phyloP scores from a whole-genome alignment of 306 rosid genomes.

The Sphenostylis stenocarpa region DNA sequence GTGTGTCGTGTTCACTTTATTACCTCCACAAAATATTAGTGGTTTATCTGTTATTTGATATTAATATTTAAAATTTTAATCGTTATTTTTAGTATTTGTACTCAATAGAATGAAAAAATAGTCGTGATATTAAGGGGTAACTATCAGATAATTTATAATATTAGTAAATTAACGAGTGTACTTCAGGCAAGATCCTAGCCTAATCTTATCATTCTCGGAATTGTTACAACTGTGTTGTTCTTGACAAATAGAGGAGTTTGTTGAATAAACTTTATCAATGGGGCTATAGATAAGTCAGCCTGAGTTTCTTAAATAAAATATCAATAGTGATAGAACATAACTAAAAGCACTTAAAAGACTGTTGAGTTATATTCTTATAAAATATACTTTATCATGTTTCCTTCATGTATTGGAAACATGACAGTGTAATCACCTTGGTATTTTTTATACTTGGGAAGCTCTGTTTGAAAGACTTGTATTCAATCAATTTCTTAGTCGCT shows the following conservation, averaged over 20 bases:
- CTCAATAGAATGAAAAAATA: background rate
- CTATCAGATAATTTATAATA: background rate
- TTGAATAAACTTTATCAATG: background rate
- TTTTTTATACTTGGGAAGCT: background rate
- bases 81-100: background rate
- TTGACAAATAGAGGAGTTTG: background rate
- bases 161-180: background rate
- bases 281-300: background rate
- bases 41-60: background rate
- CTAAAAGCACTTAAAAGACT: background rate
- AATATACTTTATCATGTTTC: background rate
- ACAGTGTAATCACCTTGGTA: background rate
- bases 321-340: background rate
- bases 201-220: background rate
- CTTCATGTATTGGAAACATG: background rate
- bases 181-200: background rate
- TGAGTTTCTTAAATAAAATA: background rate
- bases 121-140: background rate
- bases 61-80: background rate
- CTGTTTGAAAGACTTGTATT: background rate
- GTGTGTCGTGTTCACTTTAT: slow-evolving; percentile 10
- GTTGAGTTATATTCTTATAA: background rate
- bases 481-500: background rate
- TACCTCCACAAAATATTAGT: background rate
- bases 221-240: background rate